These are phyloP conservation scores for Colletotrichum acutatum DNA, from an alignment of 2,329 filamentous ascomycete species.

Conservation along the genomic window DNA sequence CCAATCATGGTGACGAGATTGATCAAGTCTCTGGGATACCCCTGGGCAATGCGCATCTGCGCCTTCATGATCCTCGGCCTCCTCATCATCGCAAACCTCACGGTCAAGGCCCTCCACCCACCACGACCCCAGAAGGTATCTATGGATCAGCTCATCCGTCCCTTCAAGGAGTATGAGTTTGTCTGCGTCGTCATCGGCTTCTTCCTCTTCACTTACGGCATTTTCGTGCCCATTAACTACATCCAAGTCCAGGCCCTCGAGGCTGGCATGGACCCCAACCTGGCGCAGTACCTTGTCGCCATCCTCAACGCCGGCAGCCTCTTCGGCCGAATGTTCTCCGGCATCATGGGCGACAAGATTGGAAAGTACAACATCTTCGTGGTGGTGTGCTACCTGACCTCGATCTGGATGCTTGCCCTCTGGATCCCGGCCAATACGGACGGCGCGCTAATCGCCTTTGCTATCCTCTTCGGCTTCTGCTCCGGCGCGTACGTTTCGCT, in stretches of 20 bases:
- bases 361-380: slow-evolving; percentile 56
- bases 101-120: slow-evolving; percentile 42
- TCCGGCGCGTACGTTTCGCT: slow-evolving; percentile 55
- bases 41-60: slow-evolving; percentile 51
- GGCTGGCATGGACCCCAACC: slow-evolving; percentile 40
- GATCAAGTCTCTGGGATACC: slow-evolving; percentile 49
- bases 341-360: slow-evolving; percentile 47
- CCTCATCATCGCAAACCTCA: slow-evolving; percentile 47
- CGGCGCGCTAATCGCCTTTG: slow-evolving; percentile 49
- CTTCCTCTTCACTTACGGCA: slow-evolving; percentile 49
- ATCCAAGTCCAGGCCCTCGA: slow-evolving; percentile 45
- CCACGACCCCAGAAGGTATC: slow-evolving; percentile 43
- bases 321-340: slow-evolving; percentile 49
- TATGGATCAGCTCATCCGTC: slow-evolving; percentile 44
- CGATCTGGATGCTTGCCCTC: slow-evolving; percentile 52
- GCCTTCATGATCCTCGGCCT: slow-evolving; percentile 50
- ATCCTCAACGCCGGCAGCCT: slow-evolving; percentile 53
- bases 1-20: slow-evolving; percentile 52
- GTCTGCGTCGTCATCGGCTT: slow-evolving; percentile 44
- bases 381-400: slow-evolving; percentile 55
- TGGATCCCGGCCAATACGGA: slow-evolving; percentile 50
- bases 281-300: slow-evolving; percentile 49
- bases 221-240: slow-evolving; percentile 51
- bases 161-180: slow-evolving; percentile 46
- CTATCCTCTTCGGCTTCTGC: slow-evolving; percentile 54